Evolutionary conservation across 2,329 filamentous ascomycete species (phyloP).

Genomic region (Colletotrichum sp.): DNA sequence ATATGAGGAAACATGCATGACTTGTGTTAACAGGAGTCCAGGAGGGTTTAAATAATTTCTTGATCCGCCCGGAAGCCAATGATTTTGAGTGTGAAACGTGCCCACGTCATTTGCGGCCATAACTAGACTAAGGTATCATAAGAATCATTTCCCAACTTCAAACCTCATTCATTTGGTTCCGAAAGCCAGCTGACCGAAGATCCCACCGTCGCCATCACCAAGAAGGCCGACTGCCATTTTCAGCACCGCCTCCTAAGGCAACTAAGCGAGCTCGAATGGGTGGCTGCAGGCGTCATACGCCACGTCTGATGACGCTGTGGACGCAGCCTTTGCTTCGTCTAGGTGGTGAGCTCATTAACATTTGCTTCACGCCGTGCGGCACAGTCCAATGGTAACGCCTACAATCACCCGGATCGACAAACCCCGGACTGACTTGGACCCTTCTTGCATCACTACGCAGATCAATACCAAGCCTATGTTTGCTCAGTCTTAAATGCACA

Average conservation of each 20-base stretch:
- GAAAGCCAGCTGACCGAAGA: not conserved
- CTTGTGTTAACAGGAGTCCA: not conserved
- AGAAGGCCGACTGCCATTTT: not conserved
- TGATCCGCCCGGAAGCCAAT: not conserved
- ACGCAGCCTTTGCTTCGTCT: not conserved
- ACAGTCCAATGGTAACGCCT: not conserved
- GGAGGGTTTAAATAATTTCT: not conserved
- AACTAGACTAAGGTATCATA: not conserved
- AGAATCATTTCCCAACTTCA: not conserved
- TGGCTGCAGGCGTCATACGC: not conserved
- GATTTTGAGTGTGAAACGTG: not conserved
- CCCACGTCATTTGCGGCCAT: not conserved
- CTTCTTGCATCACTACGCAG: slow-evolving; percentile 16
- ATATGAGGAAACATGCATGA: not conserved
- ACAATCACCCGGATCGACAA: not conserved
- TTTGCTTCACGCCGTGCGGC: not conserved
- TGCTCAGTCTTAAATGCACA: not conserved
- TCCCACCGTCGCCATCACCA: not conserved
- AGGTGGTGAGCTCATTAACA: not conserved
- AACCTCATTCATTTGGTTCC: not conserved
- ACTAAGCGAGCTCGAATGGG: not conserved
- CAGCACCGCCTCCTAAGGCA: not conserved
- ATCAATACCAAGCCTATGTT: not conserved
- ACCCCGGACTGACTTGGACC: not conserved
- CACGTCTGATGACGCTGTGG: not conserved